Conservation (phyloP, 2,329 filamentous ascomycete species). For the Elsinoe ampelina region DNA sequence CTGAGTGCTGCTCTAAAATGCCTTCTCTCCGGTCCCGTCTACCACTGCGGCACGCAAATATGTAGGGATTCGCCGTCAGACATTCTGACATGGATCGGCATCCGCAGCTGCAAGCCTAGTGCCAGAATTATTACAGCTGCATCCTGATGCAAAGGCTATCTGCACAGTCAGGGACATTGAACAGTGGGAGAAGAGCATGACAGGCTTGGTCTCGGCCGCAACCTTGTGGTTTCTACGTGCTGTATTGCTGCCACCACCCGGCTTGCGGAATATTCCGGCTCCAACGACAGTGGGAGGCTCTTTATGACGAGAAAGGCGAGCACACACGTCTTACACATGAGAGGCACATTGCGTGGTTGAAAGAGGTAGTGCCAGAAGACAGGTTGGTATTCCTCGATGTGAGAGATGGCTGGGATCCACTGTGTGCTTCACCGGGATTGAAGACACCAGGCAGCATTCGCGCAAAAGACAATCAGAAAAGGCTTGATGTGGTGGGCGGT, state of each 20-base stretch:
- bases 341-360: constrained; percentile 18
- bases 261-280: not conserved
- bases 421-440: constrained; percentile 25
- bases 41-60: constrained; percentile 18
- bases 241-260: not conserved
- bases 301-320: not conserved
- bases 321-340: constrained; percentile 6
- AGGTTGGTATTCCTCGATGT: constrained; percentile 23
- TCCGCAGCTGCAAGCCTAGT: constrained; percentile 25
- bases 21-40: constrained; percentile 18
- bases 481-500: too few relatives aligned
- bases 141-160: constrained; percentile 32
- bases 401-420: constrained; percentile 24
- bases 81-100: constrained; percentile 20
- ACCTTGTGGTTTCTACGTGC: not conserved
- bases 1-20: constrained; percentile 18
- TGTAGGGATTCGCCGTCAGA: constrained; percentile 19
- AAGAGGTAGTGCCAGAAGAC: constrained; percentile 20
- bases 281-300: not conserved
- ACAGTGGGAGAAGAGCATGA: constrained; percentile 18
- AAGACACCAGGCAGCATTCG: constrained; percentile 17
- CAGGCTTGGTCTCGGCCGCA: not conserved
- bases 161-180: constrained; percentile 25
- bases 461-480: too few relatives aligned
- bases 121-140: constrained; percentile 27